Evolutionary conservation across 2,329 filamentous ascomycete genomes (phyloP).

Genomic region (Aspergillus sclerotialis): DNA sequence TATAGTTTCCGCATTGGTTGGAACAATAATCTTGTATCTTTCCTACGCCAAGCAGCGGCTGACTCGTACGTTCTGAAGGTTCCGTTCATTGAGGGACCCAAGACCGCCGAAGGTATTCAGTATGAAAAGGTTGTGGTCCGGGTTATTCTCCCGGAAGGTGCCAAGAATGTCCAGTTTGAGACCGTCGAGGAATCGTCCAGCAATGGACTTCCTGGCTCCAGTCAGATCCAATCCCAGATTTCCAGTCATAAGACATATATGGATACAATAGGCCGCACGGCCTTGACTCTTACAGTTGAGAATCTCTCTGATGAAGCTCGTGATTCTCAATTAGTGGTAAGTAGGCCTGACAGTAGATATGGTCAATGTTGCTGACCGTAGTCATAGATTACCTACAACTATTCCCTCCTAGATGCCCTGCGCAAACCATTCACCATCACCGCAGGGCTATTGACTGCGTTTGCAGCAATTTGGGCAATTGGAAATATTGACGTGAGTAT

Average conservation of each 20-base stretch:
- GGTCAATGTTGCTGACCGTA: conserved; percentile 6
- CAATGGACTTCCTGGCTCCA: conserved; percentile 62
- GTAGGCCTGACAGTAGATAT: too few relatives aligned
- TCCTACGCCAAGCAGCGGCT: conserved; percentile 57
- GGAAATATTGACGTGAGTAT: conserved; percentile 79
- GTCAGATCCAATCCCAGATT: conserved; percentile 46
- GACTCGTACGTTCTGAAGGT: conserved; percentile 81
- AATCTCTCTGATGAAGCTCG: conserved; percentile 89
- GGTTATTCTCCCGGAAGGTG: conserved; percentile 84
- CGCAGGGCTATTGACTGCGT: conserved; percentile 63
- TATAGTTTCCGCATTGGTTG: conserved; percentile 96
- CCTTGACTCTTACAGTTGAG: conserved; percentile 68
- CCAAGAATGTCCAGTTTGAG: conserved; percentile 55
- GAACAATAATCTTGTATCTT: conserved; percentile 77
- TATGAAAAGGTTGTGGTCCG: conserved; percentile 76
- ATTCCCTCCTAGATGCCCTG: conserved; percentile 64
- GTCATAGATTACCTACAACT: conserved; percentile 68
- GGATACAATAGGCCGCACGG: conserved; percentile 83
- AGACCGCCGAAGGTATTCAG: conserved; percentile 74
- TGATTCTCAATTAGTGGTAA: conserved; percentile 68
- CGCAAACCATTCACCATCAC: conserved; percentile 85
- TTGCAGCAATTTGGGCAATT: conserved; percentile 66
- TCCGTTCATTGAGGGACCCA: conserved; percentile 88
- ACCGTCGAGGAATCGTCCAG: conserved; percentile 63
- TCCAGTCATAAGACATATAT: conserved; percentile 81